These are phyloP conservation scores for Podospora pseudocomata DNA, from an alignment of 495 filamentous ascomycete genomes.

Conservation along the genomic window DNA sequence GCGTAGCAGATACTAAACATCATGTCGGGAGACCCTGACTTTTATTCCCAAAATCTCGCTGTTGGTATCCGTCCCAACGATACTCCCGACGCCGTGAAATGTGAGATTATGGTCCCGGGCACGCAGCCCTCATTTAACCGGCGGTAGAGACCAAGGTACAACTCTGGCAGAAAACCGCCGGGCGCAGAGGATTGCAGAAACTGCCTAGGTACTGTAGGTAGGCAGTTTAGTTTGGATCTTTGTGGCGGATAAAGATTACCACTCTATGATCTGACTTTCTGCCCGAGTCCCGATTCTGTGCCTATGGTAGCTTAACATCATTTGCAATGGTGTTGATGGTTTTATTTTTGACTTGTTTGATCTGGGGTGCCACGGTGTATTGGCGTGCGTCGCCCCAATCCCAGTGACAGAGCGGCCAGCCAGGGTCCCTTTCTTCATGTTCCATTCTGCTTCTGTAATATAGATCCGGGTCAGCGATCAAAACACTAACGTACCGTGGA, in stretches of 20 bases:
- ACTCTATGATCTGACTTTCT: not conserved
- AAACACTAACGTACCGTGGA: not conserved
- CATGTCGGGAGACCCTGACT: not conserved
- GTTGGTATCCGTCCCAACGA: not conserved
- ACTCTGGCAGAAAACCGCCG: not conserved
- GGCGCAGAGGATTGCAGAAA: too few species aligned
- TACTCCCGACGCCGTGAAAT: not conserved
- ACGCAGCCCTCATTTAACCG: not conserved
- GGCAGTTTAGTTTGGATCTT: not conserved
- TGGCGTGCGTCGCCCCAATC: too few species aligned
- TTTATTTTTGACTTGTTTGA: too few species aligned
- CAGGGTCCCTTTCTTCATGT: not conserved
- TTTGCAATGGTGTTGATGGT: too few species aligned
- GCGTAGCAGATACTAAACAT: not conserved
- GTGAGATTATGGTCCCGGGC: not conserved
- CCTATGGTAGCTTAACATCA: too few species aligned
- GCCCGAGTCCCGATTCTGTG: too few species aligned
- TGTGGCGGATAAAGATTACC: not conserved
- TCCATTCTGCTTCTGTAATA: not conserved
- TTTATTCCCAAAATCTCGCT: not conserved
- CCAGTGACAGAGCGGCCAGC: not conserved
- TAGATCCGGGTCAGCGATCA: not conserved
- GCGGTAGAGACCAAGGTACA: not conserved
- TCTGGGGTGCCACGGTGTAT: too few species aligned
- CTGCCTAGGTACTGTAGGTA: not conserved